Base-by-base conservation (phyloP, 305 asterid species). In the Fraxinus sp. region DNA sequence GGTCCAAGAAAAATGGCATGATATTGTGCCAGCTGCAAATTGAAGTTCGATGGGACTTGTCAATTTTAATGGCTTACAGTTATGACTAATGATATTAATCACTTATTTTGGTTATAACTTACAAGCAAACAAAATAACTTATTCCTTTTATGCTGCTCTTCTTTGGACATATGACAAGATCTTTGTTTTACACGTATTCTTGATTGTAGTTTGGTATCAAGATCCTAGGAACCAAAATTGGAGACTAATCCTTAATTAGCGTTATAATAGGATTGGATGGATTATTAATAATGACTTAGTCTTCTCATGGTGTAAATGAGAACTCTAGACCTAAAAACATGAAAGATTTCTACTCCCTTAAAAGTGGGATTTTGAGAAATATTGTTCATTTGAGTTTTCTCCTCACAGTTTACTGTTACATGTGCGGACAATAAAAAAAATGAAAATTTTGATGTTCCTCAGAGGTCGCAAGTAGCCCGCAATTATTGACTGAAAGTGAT, bases 31-130 rank as follows among this genome's bases (percentile, higher is more conserved):
- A 72, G 44, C 33, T 70, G 75, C 64, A 57, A 30, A 82, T 76
- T 52, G 78, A 78, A 44, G 75, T 70, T 57, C 26, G 76, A 13
- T 26, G 5, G 13, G 62, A 44, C 79, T 57, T 85, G 87, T 85
- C 88, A 78, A 83, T 81, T 59, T 70, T 76, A 55, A 77, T 33
- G 62, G 62, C 28, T 49, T 30, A 33, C 52, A 41, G 52, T 41
- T 10, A 10, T 2, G 52, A 10, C 70, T 79, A 85, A 76, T 16
- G 35, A 30, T 77, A 44, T 2, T 46, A 49, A 22, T 46, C 4
- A 44, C 62, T 24, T 26, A 24, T 26, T 77, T 77, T 77, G n/a
- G 66, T 20, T 24, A 18, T 16, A 77, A 13, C 37, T 18, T 26
- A 20, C 2, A 59, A 30, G 24, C 33, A 30, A 49, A 44, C 33